Evolutionary conservation across 768 basidiomycete genomes (phyloP).

Genomic region (Russula foetens): DNA sequence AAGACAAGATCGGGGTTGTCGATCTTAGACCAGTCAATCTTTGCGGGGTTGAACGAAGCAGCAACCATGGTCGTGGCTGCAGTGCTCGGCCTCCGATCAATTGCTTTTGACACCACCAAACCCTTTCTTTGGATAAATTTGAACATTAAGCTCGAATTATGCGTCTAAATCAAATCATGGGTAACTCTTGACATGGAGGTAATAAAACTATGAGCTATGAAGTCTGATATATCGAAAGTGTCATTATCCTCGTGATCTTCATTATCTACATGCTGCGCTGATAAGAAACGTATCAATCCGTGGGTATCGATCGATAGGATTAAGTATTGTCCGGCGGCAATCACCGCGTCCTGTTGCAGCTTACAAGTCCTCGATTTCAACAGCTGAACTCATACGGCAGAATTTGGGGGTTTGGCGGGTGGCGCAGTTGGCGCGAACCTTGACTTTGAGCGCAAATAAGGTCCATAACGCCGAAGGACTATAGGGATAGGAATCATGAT

Average conservation of each 20-base stretch:
- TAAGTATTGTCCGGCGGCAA: neutral
- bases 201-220: too few relatives aligned
- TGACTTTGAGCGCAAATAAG: constrained; percentile 17
- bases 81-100: too few relatives aligned
- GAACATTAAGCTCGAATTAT: too few relatives aligned
- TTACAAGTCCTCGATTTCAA: too few relatives aligned
- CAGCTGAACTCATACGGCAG: neutral
- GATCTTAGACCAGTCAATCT: constrained; percentile 52
- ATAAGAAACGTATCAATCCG: neutral
- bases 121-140: too few relatives aligned
- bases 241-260: too few relatives aligned
- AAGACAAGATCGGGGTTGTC: constrained; percentile 58
- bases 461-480: constrained; percentile 22
- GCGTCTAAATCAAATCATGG: too few relatives aligned
- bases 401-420: neutral
- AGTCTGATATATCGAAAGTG: too few relatives aligned
- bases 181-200: too few relatives aligned
- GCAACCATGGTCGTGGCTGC: too few relatives aligned
- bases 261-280: too few relatives aligned
- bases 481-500: constrained; percentile 37
- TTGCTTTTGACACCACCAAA: too few relatives aligned
- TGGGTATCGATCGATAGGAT: neutral
- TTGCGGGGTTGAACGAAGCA: constrained; percentile 23
- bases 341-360: neutral
- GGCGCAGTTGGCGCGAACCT: constrained; percentile 1